Conservation (phyloP, 345 rosid genomes). For the Salix purpurea region DNA sequence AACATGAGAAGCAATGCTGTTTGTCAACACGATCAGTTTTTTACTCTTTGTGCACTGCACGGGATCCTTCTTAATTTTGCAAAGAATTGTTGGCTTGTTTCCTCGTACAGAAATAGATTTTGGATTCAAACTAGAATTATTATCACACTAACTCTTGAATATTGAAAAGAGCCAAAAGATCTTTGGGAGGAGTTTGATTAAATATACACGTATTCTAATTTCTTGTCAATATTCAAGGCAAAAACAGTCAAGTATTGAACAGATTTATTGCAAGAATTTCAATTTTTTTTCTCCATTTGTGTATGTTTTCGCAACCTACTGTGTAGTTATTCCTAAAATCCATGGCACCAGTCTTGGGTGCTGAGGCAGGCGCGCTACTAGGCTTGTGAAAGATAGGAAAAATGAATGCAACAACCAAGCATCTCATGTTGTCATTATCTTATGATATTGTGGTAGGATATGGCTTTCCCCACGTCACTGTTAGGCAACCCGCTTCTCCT, state of each 20-base stretch:
- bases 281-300: background rate
- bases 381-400: background rate
- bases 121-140: background rate
- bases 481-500: too few species aligned
- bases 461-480: too few species aligned
- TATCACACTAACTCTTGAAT: background rate
- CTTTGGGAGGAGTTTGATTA: too few species aligned
- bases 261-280: background rate
- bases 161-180: background rate
- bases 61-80: background rate
- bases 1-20: constrained; percentile 33
- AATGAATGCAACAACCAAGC: background rate
- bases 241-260: background rate
- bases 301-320: background rate
- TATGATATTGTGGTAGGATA: too few species aligned
- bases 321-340: background rate
- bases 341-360: background rate
- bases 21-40: background rate
- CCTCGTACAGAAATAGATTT: background rate
- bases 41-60: background rate
- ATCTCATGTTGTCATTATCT: too few species aligned
- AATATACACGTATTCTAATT: too few species aligned
- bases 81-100: background rate
- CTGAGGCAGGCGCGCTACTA: background rate
- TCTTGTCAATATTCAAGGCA: background rate